A percentile compares a stretch with the other conserved stretches of the same genome.
These are phyloP conservation scores for Lomentospora prolificans DNA, from an alignment of 2,329 filamentous ascomycete species.

Conservation along the genomic window DNA sequence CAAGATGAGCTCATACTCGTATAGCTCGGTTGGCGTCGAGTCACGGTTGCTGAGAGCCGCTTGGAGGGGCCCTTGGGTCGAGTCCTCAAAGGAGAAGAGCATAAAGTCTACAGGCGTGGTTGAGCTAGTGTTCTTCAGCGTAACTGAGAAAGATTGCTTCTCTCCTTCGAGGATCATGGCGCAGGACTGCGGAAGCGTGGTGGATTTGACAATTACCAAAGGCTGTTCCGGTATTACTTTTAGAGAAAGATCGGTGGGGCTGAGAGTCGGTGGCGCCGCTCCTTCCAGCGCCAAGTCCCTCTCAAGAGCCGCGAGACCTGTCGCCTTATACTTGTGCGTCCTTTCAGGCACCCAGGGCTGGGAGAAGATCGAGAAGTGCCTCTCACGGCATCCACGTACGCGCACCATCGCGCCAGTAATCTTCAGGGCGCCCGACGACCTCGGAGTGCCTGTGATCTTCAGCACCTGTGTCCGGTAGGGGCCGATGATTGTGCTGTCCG, in stretches of 20 bases:
- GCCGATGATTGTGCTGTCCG: slow-evolving; percentile 59
- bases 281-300: slow-evolving; percentile 29
- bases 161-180: slow-evolving; percentile 93
- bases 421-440: slow-evolving; percentile 55
- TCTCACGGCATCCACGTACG: slow-evolving; percentile 70
- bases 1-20: slow-evolving; percentile 76
- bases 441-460: slow-evolving; percentile 59
- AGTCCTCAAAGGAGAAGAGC: slow-evolving; percentile 82
- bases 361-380: slow-evolving; percentile 74
- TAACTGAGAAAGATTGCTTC: slow-evolving; percentile 64
- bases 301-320: slow-evolving; percentile 53
- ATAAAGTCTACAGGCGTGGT: slow-evolving; percentile 71
- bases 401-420: slow-evolving; percentile 72
- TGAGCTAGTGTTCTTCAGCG: slow-evolving; percentile 65
- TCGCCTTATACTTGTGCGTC: slow-evolving; percentile 66
- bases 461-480: slow-evolving; percentile 77
- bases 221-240: slow-evolving; percentile 76
- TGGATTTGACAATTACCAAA: slow-evolving; percentile 62
- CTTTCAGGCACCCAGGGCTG: slow-evolving; percentile 63
- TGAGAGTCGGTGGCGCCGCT: slow-evolving; percentile 30
- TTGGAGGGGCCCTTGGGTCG: slow-evolving; percentile 69
- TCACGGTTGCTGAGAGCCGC: slow-evolving; percentile 67
- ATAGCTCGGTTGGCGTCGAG: slow-evolving; percentile 66
- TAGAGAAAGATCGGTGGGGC: slow-evolving; percentile 45
- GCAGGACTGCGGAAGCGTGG: slow-evolving; percentile 71